These are phyloP conservation scores for Aspergillus olivimuriae DNA, from an alignment of 495 filamentous ascomycete species.

Conservation along the genomic window DNA sequence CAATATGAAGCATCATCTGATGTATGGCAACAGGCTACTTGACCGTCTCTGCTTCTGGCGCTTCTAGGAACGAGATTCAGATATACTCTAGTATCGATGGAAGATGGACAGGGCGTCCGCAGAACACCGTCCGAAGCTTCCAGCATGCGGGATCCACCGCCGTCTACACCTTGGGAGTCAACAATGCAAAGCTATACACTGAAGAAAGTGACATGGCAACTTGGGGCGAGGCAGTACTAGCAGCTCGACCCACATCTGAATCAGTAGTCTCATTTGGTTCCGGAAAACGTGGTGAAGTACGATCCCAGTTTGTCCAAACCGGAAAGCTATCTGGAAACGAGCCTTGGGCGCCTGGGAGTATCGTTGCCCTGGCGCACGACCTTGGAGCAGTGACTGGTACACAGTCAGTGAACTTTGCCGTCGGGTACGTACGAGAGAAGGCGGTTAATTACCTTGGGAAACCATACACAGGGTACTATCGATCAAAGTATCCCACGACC, in stretches of 20 bases:
- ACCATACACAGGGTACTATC: slow-evolving; percentile 39
- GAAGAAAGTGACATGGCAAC: slow-evolving; percentile 40
- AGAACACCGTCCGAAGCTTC: slow-evolving; percentile 23
- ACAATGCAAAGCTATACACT: slow-evolving; percentile 30
- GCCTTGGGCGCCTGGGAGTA: slow-evolving; percentile 20
- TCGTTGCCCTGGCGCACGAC: slow-evolving; percentile 39
- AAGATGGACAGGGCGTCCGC: slow-evolving; percentile 37
- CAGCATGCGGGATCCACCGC: slow-evolving; percentile 17
- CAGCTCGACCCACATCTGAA: slow-evolving; percentile 18
- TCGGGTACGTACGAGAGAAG: slow-evolving; percentile 39
- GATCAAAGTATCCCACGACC: slow-evolving; percentile 24
- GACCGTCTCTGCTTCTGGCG: slow-evolving; percentile 49
- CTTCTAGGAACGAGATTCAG: slow-evolving; percentile 29
- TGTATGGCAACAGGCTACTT: slow-evolving; percentile 48
- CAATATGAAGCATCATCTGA: neutral
- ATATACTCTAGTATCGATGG: slow-evolving; percentile 46
- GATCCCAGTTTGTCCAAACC: slow-evolving; percentile 16
- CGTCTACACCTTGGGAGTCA: slow-evolving; percentile 27
- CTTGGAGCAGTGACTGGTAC: slow-evolving; percentile 26
- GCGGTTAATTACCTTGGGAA: slow-evolving; percentile 45
- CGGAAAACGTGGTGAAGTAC: slow-evolving; percentile 16
- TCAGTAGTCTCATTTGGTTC: slow-evolving; percentile 26
- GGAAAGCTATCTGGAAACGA: slow-evolving; percentile 18
- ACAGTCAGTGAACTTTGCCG: slow-evolving; percentile 36
- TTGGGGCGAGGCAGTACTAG: slow-evolving; percentile 35